Percentiles rank a stretch among this genome's conserved stretches.
These are phyloP conservation scores for Gynochthodes officinalis DNA, from an alignment of 257 asterid species.

Conservation along the genomic window DNA sequence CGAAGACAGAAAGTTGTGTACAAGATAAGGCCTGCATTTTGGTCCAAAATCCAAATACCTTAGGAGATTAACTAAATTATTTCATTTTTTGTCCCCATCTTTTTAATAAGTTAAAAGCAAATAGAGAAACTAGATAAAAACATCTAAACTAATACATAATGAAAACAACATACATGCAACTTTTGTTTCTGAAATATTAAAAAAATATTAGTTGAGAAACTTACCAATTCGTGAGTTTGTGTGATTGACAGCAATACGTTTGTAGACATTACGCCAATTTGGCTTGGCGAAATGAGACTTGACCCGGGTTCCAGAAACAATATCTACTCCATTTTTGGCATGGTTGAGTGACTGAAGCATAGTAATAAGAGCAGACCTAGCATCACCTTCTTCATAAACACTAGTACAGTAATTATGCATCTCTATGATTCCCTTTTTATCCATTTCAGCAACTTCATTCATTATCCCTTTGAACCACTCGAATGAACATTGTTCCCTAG, in stretches of 20 bases:
- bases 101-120: too few species aligned
- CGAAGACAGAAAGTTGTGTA: neutral
- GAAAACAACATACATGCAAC: too few species aligned
- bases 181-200: too few species aligned
- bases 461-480: slow-evolving; percentile 91
- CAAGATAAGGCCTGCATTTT: too few species aligned
- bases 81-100: too few species aligned
- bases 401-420: slow-evolving; percentile 93
- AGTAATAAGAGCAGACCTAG: slow-evolving; percentile 76
- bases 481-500: slow-evolving; percentile 82
- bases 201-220: slow-evolving; percentile 11
- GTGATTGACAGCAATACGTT: slow-evolving; percentile 70
- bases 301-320: slow-evolving; percentile 81
- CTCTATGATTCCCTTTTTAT: slow-evolving; percentile 62
- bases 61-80: too few species aligned
- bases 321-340: slow-evolving; percentile 76
- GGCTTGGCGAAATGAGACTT: slow-evolving; percentile 94
- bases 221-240: slow-evolving; percentile 58
- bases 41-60: too few species aligned
- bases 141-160: too few species aligned
- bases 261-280: slow-evolving; percentile 74
- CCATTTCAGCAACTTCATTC: slow-evolving; percentile 84
- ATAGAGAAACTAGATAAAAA: neutral
- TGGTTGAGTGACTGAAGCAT: slow-evolving; percentile 85
- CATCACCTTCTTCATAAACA: slow-evolving; percentile 87